Evolutionary conservation across 2,329 filamentous ascomycete genomes (phyloP), one percentile per base, ranked within the genome.

Genomic region (Mycosphaerella sp.): DNA sequence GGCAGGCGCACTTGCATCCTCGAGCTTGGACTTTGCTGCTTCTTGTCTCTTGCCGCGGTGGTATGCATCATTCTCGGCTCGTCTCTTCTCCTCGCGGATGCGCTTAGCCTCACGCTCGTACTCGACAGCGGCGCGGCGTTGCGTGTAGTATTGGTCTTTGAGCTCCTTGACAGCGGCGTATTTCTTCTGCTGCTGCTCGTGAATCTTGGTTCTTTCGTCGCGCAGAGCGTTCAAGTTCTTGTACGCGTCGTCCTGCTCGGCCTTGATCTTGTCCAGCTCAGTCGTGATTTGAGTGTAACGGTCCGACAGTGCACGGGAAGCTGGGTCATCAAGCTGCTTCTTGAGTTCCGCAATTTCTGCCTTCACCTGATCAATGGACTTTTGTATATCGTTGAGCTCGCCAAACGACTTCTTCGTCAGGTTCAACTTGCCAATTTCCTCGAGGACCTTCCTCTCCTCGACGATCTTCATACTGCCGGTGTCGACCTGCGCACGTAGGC

Each of bases 331-430:
- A 69, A 96, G 80, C 61, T 80, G 80, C 74, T 95, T 93, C 76
- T 88, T 89, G 70, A 95, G 84, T 66, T 89, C 85, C 69, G 91
- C 85, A 67, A 96, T 90, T 75, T 95, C 87, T 60, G 84, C 80
- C 77, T 89, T 92, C 64, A 95, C 76, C 51, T 91, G 85, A 67
- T 93, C 87, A 64, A 98, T 97, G 62, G 81, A 81, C 80, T 95
- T 95, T 75, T 97, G 88, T 34, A 51, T 50, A 56, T 87, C 84
- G 56, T 95, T 89, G 67, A 97, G 86, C 58, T 84, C 82, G 55
- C 84, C 83, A 71, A 98, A 96, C 73, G 83, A 86, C 83, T 96
- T 97, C 76, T 88, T 88, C 67, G 87, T 81, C 78, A 95, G 95
- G 73, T 87, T 85, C 62, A 97, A 77, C 70, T 76, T 85, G 46